Percentiles rank a stretch among this genome's conserved stretches.
Evolutionary conservation across 2,329 filamentous ascomycete genomes (phyloP).

Genomic region (Sporothrix globosa): DNA sequence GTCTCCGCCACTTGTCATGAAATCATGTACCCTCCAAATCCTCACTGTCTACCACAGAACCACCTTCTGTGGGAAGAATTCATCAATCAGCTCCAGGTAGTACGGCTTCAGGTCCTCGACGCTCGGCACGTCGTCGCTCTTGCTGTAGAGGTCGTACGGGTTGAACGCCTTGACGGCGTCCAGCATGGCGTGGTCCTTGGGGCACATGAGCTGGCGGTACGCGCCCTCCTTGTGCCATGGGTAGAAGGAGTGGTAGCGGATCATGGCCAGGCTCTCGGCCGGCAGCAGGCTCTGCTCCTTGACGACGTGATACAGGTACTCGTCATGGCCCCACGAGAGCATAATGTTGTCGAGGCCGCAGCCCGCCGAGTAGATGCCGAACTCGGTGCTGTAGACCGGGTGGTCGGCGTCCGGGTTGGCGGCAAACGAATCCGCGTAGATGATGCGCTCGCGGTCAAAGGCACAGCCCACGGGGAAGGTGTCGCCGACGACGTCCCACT

Average conservation of each 20-base stretch:
- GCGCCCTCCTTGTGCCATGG: conserved; percentile 84
- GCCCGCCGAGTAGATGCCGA: conserved; percentile 77
- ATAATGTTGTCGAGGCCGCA: conserved; percentile 87
- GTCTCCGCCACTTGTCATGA: not conserved
- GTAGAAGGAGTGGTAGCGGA: conserved; percentile 91
- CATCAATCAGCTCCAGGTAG: conserved; percentile 73
- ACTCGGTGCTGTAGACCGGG: conserved; percentile 71
- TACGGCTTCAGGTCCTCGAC: conserved; percentile 79
- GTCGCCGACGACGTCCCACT: conserved; percentile 92
- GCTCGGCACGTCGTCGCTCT: conserved; percentile 79
- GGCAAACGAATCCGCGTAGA: conserved; percentile 77
- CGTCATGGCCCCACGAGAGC: conserved; percentile 88
- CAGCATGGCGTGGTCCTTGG: conserved; percentile 78
- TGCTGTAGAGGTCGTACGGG: conserved; percentile 89
- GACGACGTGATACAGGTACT: conserved; percentile 84
- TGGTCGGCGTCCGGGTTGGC: conserved; percentile 75
- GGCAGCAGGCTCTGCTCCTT: conserved; percentile 81
- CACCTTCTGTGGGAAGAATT: conserved; percentile 70
- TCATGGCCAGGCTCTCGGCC: conserved; percentile 84
- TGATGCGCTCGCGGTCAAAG: conserved; percentile 70
- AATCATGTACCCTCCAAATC: not conserved
- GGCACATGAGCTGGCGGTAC: conserved; percentile 80
- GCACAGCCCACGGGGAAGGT: conserved; percentile 79
- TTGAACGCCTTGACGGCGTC: conserved; percentile 84
- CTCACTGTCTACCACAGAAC: conserved; percentile 62